Conservation (phyloP, 2,329 filamentous ascomycete species). For the Penicillium sclerotigenum region DNA sequence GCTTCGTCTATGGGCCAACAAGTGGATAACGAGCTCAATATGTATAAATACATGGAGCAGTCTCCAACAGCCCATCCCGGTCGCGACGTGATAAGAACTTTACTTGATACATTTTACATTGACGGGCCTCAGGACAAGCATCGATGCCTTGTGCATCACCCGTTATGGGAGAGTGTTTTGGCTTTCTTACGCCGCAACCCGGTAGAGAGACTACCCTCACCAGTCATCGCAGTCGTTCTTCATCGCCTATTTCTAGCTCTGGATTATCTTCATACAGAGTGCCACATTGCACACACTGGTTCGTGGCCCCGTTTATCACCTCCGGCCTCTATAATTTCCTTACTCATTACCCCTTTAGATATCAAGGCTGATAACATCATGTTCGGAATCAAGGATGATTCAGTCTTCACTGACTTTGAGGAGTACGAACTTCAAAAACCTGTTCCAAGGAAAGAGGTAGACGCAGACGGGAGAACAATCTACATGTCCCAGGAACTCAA, state of each 20-base stretch:
- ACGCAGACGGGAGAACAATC: conserved; percentile 42
- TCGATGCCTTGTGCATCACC: conserved; percentile 40
- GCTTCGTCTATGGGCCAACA: conserved; percentile 28
- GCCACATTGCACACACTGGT: conserved; percentile 12
- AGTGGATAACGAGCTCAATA: conserved; percentile 40
- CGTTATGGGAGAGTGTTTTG: conserved; percentile 45
- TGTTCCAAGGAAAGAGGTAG: conserved; percentile 44
- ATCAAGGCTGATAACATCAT: conserved; percentile 51
- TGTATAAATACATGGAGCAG: conserved; percentile 42
- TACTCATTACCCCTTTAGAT: conserved; percentile 28
- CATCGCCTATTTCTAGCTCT: conserved; percentile 15
- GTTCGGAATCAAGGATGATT: conserved; percentile 42
- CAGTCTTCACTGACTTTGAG: conserved; percentile 42
- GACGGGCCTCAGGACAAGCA: conserved; percentile 30
- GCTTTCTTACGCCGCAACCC: conserved; percentile 44
- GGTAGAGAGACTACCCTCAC: conserved; percentile 30
- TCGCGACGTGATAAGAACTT: conserved; percentile 26
- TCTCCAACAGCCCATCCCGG: conserved; percentile 31
- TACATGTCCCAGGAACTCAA: conserved; percentile 44
- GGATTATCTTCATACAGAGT: conserved; percentile 17
- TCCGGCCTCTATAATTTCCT: neutral
- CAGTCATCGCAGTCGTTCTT: conserved; percentile 7
- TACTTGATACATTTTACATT: conserved; percentile 32
- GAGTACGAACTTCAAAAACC: conserved; percentile 30
- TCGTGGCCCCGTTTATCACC: neutral